Conservation (phyloP, 306 rosid genomes). For the Rubus parviflorus region DNA sequence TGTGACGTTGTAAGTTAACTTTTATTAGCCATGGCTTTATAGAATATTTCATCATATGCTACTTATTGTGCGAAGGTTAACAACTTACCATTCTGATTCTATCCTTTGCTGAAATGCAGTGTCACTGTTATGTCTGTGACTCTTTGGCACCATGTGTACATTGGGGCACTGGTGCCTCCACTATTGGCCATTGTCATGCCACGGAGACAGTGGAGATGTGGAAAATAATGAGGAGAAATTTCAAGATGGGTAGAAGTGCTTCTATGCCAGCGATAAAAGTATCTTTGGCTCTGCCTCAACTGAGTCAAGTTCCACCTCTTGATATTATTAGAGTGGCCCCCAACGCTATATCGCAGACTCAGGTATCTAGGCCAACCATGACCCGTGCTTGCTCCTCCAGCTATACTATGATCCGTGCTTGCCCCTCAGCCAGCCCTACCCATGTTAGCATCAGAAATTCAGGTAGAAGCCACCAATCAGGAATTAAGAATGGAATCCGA, state of each 20-base stretch:
- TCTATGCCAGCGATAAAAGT: slow-evolving; percentile 38
- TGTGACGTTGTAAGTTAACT: slow-evolving; percentile 53
- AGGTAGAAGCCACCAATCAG: slow-evolving; percentile 34
- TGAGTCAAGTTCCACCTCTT: slow-evolving; percentile 20
- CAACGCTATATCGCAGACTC: slow-evolving; percentile 32
- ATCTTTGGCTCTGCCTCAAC: slow-evolving; percentile 20
- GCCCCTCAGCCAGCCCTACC: background rate
- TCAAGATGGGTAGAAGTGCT: slow-evolving; percentile 35
- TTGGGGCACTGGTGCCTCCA: slow-evolving; percentile 49
- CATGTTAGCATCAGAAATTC: slow-evolving; percentile 33
- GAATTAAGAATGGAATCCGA: slow-evolving; percentile 38
- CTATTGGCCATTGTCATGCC: slow-evolving; percentile 72
- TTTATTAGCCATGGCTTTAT: background rate
- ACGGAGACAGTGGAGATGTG: slow-evolving; percentile 56
- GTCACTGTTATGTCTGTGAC: slow-evolving; percentile 89
- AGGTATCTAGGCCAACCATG: slow-evolving; percentile 30
- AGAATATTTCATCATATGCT: background rate
- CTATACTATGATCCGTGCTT: background rate
- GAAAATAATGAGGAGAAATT: slow-evolving; percentile 50
- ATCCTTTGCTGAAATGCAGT: slow-evolving; percentile 52
- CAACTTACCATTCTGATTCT: slow-evolving; percentile 8
- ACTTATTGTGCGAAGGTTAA: background rate
- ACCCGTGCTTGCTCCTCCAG: slow-evolving; percentile 29
- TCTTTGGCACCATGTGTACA: slow-evolving; percentile 63
- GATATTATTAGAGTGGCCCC: slow-evolving; percentile 33